A percentile compares a stretch with the other conserved stretches of the same genome.
Conservation (phyloP, 2,329 filamentous ascomycete species). For the Hypoxylon sp. region DNA sequence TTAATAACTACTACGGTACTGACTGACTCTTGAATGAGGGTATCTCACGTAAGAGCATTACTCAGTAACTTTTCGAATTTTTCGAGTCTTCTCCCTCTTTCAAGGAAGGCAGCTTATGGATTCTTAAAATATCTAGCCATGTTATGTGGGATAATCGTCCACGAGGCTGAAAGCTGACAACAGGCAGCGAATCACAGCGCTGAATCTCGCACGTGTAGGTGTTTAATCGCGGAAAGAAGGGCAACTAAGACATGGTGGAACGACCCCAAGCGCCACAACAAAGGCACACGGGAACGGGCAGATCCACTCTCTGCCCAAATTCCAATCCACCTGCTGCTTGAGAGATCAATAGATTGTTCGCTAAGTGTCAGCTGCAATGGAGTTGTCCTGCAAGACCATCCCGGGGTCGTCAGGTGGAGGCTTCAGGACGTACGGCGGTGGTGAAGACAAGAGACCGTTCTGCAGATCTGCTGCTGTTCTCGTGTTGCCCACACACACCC, state of each 20-base stretch:
- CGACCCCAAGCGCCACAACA: conserved; percentile 29
- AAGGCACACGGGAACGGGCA: conserved; percentile 32
- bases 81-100: background rate
- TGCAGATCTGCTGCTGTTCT: conserved; percentile 27
- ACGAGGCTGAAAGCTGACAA: conserved; percentile 38
- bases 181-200: conserved; percentile 47
- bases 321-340: conserved; percentile 16
- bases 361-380: conserved; percentile 35
- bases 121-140: conserved; percentile 32
- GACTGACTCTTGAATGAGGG: conserved; percentile 6
- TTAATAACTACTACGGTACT: conserved; percentile 15
- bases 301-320: conserved; percentile 24
- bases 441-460: conserved; percentile 4
- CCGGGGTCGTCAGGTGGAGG: conserved; percentile 27
- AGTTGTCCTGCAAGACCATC: conserved; percentile 30
- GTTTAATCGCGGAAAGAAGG: conserved; percentile 40
- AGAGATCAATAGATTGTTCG: conserved; percentile 15
- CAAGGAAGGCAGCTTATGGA: conserved; percentile 16
- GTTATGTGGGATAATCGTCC: conserved; percentile 11
- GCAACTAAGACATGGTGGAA: conserved; percentile 38
- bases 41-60: conserved; percentile 17
- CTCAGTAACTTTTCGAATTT: conserved; percentile 5
- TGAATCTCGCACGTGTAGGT: conserved; percentile 49
- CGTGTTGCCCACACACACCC: conserved; percentile 12
- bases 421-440: conserved; percentile 12